phyloP scores from a whole-genome alignment of 2,329 filamentous ascomycete genomes.

The Alternaria hordeiaustralica region DNA sequence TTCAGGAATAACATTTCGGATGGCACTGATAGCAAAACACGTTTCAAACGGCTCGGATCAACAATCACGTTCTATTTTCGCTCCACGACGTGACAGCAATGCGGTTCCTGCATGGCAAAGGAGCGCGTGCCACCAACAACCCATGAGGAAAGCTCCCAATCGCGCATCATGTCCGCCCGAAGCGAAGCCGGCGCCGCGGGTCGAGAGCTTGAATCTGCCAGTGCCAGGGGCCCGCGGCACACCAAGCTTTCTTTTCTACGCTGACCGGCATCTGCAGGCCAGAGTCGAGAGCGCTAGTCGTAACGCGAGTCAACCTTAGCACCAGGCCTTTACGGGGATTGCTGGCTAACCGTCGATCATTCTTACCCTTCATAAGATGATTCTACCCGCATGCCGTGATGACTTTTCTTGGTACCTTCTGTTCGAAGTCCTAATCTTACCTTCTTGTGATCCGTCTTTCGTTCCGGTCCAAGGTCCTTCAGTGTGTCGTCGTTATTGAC shows the following conservation, averaged over 20 bases:
- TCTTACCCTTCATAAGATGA: constrained; percentile 27
- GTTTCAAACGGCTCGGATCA: constrained; percentile 4
- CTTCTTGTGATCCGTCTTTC: constrained; percentile 24
- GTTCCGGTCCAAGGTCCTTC: constrained; percentile 26
- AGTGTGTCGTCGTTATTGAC: constrained; percentile 36
- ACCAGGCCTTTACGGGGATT: constrained; percentile 23
- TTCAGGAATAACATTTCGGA: neutral
- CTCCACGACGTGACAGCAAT: constrained; percentile 1
- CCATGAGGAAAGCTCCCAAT: constrained; percentile 16
- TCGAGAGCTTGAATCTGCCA: constrained; percentile 16
- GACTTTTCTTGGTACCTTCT: constrained; percentile 18
- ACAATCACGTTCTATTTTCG: neutral
- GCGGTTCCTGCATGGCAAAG: constrained; percentile 22
- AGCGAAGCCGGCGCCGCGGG: constrained; percentile 25
- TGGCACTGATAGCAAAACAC: neutral
- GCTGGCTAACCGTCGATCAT: constrained; percentile 20
- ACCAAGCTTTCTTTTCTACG: constrained; percentile 20
- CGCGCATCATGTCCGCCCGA: constrained; percentile 8
- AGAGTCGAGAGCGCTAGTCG: constrained; percentile 14
- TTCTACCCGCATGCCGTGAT: constrained; percentile 11
- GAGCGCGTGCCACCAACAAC: constrained; percentile 10
- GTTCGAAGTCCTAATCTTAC: constrained; percentile 22
- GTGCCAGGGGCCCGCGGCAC: constrained; percentile 13
- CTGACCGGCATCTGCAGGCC: constrained; percentile 18
- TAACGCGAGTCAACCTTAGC: constrained; percentile 30